These are phyloP conservation scores for Salinomyces thailandicus DNA, from an alignment of 2,329 filamentous ascomycete genomes.

Conservation along the genomic window DNA sequence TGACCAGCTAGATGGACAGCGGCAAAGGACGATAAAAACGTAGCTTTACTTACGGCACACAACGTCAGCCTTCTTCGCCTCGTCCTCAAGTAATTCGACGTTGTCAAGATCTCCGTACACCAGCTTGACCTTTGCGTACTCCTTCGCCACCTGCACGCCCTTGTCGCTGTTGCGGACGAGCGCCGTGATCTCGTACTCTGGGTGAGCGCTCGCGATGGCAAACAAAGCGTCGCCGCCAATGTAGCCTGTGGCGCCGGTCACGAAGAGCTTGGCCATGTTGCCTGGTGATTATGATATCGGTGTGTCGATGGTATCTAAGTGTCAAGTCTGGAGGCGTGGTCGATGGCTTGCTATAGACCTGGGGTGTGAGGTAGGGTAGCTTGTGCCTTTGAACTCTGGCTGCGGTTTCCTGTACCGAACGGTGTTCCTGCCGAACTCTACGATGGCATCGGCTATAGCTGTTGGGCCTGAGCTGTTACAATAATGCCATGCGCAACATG, in stretches of 20 bases:
- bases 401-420: too few relatives aligned
- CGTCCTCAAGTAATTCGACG: conserved; percentile 33
- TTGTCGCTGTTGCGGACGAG: conserved; percentile 41
- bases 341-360: background rate
- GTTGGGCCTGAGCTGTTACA: background rate
- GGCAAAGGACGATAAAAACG: too few relatives aligned
- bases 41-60: conserved; percentile 31
- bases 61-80: conserved; percentile 40
- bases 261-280: conserved; percentile 16
- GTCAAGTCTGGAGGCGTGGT: background rate
- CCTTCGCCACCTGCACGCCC: conserved; percentile 35
- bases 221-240: conserved; percentile 37
- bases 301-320: background rate
- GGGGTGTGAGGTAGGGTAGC: background rate
- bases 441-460: too few relatives aligned
- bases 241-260: conserved; percentile 14
- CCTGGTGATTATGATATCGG: background rate
- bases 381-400: background rate
- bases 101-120: conserved; percentile 43
- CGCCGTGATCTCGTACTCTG: conserved; percentile 40
- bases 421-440: too few relatives aligned
- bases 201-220: conserved; percentile 34
- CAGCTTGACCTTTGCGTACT: conserved; percentile 40
- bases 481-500: background rate
- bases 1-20: too few relatives aligned